Conservation (phyloP, 2,329 filamentous ascomycete genomes). For the Purpureocillium lavendulum region DNA sequence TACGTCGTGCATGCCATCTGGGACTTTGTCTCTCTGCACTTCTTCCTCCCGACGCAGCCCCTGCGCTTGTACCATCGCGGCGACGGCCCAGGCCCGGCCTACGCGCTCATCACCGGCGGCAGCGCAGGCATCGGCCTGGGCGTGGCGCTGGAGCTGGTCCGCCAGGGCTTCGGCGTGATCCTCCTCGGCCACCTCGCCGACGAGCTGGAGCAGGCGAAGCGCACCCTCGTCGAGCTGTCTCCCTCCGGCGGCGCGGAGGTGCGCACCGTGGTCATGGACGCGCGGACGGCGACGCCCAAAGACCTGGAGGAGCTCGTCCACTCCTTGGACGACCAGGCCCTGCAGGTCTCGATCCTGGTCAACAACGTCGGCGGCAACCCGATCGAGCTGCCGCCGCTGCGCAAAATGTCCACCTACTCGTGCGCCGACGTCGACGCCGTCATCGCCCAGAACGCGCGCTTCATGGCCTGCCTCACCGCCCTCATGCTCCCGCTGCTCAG, state of each 20-base stretch:
- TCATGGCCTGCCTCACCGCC: slow-evolving; percentile 24
- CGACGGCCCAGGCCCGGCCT: slow-evolving; percentile 10
- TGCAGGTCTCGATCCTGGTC: slow-evolving; percentile 21
- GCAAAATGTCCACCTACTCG: slow-evolving; percentile 16
- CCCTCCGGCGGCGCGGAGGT: slow-evolving; percentile 15
- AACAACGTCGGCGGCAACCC: slow-evolving; percentile 24
- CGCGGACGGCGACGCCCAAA: slow-evolving; percentile 15
- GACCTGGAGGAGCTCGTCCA: slow-evolving; percentile 14
- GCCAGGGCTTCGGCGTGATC: slow-evolving; percentile 24
- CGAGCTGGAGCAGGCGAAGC: slow-evolving; percentile 17
- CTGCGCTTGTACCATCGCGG: slow-evolving; percentile 15
- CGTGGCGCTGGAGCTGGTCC: slow-evolving; percentile 19
- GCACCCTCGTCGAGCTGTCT: slow-evolving; percentile 10
- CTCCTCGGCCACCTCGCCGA: slow-evolving; percentile 19
- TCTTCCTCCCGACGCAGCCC: slow-evolving; percentile 11
- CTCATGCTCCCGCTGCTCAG: slow-evolving; percentile 14
- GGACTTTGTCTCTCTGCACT: slow-evolving; percentile 9
- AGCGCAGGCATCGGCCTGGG: slow-evolving; percentile 26
- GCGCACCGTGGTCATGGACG: slow-evolving; percentile 19
- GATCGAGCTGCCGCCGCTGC: slow-evolving; percentile 16
- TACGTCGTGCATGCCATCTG: slow-evolving; percentile 3
- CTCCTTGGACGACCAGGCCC: slow-evolving; percentile 7
- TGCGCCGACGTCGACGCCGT: slow-evolving; percentile 18
- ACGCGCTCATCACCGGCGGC: slow-evolving; percentile 24
- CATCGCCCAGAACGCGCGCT: slow-evolving; percentile 23